phyloP scores from a whole-genome alignment of 306 rosid species.

The Dalbergia oliveri region DNA sequence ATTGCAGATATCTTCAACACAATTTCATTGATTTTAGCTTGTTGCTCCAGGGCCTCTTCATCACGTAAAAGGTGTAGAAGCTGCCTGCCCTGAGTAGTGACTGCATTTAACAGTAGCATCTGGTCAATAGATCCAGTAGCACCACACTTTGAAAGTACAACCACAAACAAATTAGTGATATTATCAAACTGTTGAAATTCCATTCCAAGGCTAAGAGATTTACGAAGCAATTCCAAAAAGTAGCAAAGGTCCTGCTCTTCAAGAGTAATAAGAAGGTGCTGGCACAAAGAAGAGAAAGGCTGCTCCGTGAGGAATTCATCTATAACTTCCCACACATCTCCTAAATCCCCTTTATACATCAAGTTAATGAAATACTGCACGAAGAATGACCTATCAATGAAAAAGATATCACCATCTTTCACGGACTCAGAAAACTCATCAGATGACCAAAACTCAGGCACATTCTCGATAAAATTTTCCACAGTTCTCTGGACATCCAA shows the following conservation, averaged over 20 bases:
- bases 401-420: constrained; percentile 85
- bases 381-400: constrained; percentile 70
- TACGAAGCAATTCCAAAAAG: constrained; percentile 64
- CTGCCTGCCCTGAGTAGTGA: constrained; percentile 72
- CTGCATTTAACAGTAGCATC: constrained; percentile 74
- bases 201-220: constrained; percentile 57
- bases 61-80: constrained; percentile 74
- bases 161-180: constrained; percentile 65
- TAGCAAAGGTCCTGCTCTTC: constrained; percentile 72
- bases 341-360: constrained; percentile 74
- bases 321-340: constrained; percentile 73
- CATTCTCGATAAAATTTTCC: constrained; percentile 78
- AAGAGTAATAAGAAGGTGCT: constrained; percentile 79
- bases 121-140: constrained; percentile 67
- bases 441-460: constrained; percentile 95
- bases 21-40: constrained; percentile 61
- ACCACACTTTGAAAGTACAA: constrained; percentile 65
- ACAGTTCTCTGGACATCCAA: constrained; percentile 79
- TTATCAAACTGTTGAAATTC: constrained; percentile 50
- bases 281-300: constrained; percentile 78
- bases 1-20: constrained; percentile 62
- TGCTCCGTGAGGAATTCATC: constrained; percentile 71
- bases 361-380: constrained; percentile 66
- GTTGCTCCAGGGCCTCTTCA: constrained; percentile 62
- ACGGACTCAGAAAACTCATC: constrained; percentile 78